Conservation (phyloP, 2,329 filamentous ascomycete species). For the Arthroderma sp. region DNA sequence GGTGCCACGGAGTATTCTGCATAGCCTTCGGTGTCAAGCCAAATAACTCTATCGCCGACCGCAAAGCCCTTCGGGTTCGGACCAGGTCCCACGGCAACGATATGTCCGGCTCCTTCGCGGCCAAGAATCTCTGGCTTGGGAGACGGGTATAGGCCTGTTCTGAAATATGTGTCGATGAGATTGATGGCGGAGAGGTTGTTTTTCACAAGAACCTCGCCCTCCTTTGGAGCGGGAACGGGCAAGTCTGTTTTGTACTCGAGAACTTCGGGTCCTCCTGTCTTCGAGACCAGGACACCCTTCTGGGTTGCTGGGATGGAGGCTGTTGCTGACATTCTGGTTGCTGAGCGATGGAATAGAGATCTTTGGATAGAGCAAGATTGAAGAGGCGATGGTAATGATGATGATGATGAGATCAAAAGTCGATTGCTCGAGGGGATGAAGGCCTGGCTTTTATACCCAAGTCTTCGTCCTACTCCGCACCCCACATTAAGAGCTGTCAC, state of each 20-base stretch:
- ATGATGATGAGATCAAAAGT: not conserved
- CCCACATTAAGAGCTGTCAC: no score
- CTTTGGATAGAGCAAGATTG: slow-evolving; percentile 1
- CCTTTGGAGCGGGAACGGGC: slow-evolving; percentile 53
- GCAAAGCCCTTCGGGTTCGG: slow-evolving; percentile 41
- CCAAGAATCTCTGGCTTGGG: slow-evolving; percentile 62
- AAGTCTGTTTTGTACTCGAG: slow-evolving; percentile 58
- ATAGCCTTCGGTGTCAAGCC: slow-evolving; percentile 45
- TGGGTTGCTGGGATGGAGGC: slow-evolving; percentile 50
- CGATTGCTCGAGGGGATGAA: no score
- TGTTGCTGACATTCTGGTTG: slow-evolving; percentile 24
- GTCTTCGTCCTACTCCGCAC: no score
- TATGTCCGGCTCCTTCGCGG: slow-evolving; percentile 61
- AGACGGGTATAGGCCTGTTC: slow-evolving; percentile 65
- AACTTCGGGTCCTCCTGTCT: slow-evolving; percentile 59
- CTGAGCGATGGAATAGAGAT: not conserved
- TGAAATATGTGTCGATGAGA: slow-evolving; percentile 88
- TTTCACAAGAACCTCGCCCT: slow-evolving; percentile 65
- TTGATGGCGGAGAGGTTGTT: slow-evolving; percentile 74
- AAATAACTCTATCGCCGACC: slow-evolving; percentile 59
- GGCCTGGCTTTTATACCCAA: no score
- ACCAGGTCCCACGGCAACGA: slow-evolving; percentile 49
- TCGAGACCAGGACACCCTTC: slow-evolving; percentile 59
- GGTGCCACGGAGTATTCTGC: slow-evolving; percentile 47
- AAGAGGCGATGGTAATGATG: not conserved